phyloP scores from a whole-genome alignment of 495 filamentous ascomycete species.

The Aspergillus sclerotiicarbonarius region DNA sequence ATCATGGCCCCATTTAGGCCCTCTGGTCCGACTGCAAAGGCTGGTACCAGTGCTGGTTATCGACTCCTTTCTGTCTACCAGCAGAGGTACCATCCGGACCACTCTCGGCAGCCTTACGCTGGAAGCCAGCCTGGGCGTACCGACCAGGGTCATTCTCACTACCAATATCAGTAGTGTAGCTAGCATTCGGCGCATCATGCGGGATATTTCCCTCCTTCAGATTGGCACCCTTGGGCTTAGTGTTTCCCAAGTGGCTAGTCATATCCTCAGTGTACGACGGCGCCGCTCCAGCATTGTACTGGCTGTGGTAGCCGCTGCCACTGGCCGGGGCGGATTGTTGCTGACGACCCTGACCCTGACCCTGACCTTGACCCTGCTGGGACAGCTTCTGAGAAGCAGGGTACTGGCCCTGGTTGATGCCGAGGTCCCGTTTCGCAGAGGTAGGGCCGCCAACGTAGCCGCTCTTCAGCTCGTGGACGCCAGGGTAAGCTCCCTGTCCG shows the following conservation, averaged over 20 bases:
- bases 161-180: constrained; percentile 60
- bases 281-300: constrained; percentile 34
- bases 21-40: constrained; percentile 45
- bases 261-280: constrained; percentile 46
- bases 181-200: constrained; percentile 52
- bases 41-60: constrained; percentile 41
- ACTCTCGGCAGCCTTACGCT: constrained; percentile 39
- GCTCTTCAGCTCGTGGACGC: constrained; percentile 38
- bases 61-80: constrained; percentile 41
- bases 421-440: constrained; percentile 36
- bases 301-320: constrained; percentile 26
- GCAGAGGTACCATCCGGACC: constrained; percentile 33
- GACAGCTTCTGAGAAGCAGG: constrained; percentile 18
- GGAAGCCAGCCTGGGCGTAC: constrained; percentile 48
- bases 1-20: constrained; percentile 24
- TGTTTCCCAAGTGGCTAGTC: constrained; percentile 25
- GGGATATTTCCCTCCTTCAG: constrained; percentile 55
- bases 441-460: constrained; percentile 47
- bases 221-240: constrained; percentile 56
- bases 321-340: constrained; percentile 22
- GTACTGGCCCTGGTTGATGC: constrained; percentile 26
- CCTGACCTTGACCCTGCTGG: constrained; percentile 7
- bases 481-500: constrained; percentile 50
- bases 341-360: constrained; percentile 2
- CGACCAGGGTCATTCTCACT: constrained; percentile 61